These are phyloP conservation scores for Ophiostoma montium DNA, from an alignment of 2,329 filamentous ascomycete genomes.

Conservation along the genomic window DNA sequence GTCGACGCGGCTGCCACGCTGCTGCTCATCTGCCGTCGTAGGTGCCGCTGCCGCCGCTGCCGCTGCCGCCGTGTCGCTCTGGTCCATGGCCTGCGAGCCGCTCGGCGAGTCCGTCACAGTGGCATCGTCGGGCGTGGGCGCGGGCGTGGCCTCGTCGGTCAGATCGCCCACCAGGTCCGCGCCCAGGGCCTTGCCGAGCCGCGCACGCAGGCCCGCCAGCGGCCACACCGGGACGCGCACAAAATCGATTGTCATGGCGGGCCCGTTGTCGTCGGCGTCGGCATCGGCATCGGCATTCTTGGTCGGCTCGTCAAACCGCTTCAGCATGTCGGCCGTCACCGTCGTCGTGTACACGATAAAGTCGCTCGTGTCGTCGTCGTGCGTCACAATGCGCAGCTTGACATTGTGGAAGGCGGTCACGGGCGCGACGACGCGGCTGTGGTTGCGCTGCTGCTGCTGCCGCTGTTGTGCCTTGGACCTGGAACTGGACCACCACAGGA, in stretches of 20 bases:
- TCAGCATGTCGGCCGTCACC: conserved; percentile 33
- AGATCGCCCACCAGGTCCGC: conserved; percentile 31
- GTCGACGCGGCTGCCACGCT: conserved; percentile 17
- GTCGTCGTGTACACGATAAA: conserved; percentile 40
- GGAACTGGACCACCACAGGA: conserved; percentile 13
- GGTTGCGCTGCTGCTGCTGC: no score
- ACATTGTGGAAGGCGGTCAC: conserved; percentile 28
- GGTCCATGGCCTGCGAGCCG: neutral
- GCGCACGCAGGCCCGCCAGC: conserved; percentile 38
- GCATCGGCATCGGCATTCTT: conserved; percentile 16
- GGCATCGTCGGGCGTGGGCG: conserved; percentile 11
- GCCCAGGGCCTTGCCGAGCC: conserved; percentile 39
- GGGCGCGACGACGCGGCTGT: no score
- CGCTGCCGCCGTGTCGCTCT: neutral
- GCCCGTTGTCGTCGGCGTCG: neutral
- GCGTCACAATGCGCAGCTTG: conserved; percentile 35
- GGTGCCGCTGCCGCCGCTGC: neutral
- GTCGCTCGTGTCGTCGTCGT: conserved; percentile 32
- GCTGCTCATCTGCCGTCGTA: conserved; percentile 16
- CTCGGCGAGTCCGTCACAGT: conserved; percentile 1
- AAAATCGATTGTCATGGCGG: conserved; percentile 32
- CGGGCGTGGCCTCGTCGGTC: conserved; percentile 13
- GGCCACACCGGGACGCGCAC: conserved; percentile 39
- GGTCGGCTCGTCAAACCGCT: conserved; percentile 34
- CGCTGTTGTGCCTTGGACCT: no score